Conservation (phyloP, 176 grass and related monocot genomes). For the Bolboschoenus planiculmis region DNA sequence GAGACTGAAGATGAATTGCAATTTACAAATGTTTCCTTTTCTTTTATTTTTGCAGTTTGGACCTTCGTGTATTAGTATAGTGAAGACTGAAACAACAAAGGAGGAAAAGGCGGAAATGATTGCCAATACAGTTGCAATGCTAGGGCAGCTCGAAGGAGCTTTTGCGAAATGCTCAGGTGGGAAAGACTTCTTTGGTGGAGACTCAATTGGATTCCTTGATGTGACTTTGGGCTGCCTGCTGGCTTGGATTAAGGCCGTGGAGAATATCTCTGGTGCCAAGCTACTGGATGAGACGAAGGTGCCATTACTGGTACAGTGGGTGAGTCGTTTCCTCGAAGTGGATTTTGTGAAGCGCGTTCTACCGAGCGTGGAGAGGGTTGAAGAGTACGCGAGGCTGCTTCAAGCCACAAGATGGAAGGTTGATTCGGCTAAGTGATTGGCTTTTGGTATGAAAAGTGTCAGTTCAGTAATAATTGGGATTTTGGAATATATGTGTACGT, state of each 20-base stretch:
- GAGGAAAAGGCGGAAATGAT: constrained; percentile 5
- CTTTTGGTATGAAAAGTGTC: background rate
- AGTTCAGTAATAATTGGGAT: background rate
- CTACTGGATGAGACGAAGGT: constrained; percentile 31
- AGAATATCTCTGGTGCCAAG: background rate
- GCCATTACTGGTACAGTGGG: constrained; percentile 29
- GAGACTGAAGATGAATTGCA: background rate
- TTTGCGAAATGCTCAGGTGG: constrained; percentile 17
- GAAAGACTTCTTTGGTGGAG: constrained; percentile 35
- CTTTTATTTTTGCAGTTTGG: background rate
- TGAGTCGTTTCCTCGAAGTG: background rate
- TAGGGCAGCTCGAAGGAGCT: constrained; percentile 29
- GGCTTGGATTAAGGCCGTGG: constrained; percentile 22
- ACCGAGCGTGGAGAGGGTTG: constrained; percentile 29
- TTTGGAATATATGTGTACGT: background rate
- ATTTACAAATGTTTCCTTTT: background rate
- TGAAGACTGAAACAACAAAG: background rate
- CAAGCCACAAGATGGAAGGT: background rate
- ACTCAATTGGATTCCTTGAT: constrained; percentile 30
- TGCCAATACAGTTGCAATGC: background rate
- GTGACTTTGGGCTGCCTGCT: constrained; percentile 18
- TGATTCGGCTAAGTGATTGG: background rate
- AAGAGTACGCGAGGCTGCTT: constrained; percentile 2
- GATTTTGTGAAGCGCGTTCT: constrained; percentile 24
- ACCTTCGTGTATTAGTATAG: background rate